Conservation (phyloP, 768 basidiomycete species). For the Mycena galericulata region DNA sequence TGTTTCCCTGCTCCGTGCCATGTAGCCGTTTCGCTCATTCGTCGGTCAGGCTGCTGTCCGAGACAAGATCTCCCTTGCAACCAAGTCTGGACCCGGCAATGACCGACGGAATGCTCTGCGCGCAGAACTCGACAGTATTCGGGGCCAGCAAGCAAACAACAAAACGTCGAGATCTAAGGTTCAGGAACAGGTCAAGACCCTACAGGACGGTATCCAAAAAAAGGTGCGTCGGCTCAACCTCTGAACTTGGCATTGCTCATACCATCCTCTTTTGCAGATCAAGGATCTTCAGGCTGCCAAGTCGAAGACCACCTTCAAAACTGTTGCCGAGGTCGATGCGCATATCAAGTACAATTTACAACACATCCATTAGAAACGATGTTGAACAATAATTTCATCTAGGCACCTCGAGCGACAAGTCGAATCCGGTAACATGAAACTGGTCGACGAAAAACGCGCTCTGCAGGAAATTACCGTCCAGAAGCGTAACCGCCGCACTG, state of each 20-base stretch:
- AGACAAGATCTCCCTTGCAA: constrained; percentile 78
- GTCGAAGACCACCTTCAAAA: constrained; percentile 83
- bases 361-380: neutral
- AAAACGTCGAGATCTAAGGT: constrained; percentile 80
- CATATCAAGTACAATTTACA: constrained; percentile 77
- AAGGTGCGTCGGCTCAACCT: constrained; percentile 66
- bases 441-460: constrained; percentile 96
- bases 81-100: constrained; percentile 71
- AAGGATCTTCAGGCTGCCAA: constrained; percentile 89
- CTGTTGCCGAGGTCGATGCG: constrained; percentile 86
- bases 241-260: constrained; percentile 8
- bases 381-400: constrained; percentile 24
- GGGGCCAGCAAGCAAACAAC: constrained; percentile 80
- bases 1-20: constrained; percentile 35
- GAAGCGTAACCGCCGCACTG: constrained; percentile 76
- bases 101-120: constrained; percentile 81
- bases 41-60: constrained; percentile 70
- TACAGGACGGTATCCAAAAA: constrained; percentile 84
- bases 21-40: constrained; percentile 24
- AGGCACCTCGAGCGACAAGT: constrained; percentile 91
- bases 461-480: constrained; percentile 86
- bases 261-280: constrained; percentile 62
- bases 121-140: constrained; percentile 84
- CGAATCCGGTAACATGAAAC: constrained; percentile 91
- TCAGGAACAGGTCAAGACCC: constrained; percentile 79